Evolutionary conservation across 2,329 filamentous ascomycete genomes (phyloP).

Genomic region (Alternaria sp.): DNA sequence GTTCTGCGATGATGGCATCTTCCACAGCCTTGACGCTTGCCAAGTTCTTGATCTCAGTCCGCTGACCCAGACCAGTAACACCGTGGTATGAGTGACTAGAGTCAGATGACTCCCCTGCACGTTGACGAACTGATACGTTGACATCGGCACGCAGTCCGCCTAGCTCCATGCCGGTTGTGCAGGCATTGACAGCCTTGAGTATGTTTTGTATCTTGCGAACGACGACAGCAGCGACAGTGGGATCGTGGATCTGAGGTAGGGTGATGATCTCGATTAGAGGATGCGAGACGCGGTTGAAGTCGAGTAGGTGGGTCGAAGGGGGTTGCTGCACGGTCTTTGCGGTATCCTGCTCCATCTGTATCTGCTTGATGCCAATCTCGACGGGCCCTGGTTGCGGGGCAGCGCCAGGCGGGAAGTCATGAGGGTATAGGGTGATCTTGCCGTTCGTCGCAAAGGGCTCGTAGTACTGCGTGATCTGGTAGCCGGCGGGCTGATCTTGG

Average conservation of each 20-base stretch:
- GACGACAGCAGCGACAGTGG: conserved; percentile 83
- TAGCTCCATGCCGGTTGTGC: conserved; percentile 89
- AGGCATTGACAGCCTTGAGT: conserved; percentile 80
- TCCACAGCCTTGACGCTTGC: conserved; percentile 95
- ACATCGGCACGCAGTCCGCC: conserved; percentile 92
- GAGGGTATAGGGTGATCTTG: conserved; percentile 68
- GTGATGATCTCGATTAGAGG: conserved; percentile 97
- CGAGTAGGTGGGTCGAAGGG: conserved; percentile 76
- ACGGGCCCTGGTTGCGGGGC: conserved; percentile 70
- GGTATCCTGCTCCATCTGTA: conserved; percentile 98
- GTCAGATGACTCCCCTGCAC: conserved; percentile 36
- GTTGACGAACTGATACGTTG: conserved; percentile 83
- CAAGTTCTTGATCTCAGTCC: conserved; percentile 97
- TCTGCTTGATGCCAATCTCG: conserved; percentile 82
- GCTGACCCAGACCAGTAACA: conserved; percentile 73
- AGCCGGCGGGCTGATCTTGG: conserved; percentile 95
- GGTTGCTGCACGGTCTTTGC: conserved; percentile 88
- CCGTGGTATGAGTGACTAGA: conserved; percentile 60
- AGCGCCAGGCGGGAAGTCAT: conserved; percentile 72
- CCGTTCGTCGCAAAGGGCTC: conserved; percentile 73
- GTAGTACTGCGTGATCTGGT: conserved; percentile 98
- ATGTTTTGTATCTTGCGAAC: conserved; percentile 87
- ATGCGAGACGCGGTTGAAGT: conserved; percentile 91
- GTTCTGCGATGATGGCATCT: conserved; percentile 89
- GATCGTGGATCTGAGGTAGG: conserved; percentile 83